Percentiles rank a stretch among this genome's conserved stretches.
Conservation (phyloP, 129 eudicot species). For the Deinandra increscens region DNA sequence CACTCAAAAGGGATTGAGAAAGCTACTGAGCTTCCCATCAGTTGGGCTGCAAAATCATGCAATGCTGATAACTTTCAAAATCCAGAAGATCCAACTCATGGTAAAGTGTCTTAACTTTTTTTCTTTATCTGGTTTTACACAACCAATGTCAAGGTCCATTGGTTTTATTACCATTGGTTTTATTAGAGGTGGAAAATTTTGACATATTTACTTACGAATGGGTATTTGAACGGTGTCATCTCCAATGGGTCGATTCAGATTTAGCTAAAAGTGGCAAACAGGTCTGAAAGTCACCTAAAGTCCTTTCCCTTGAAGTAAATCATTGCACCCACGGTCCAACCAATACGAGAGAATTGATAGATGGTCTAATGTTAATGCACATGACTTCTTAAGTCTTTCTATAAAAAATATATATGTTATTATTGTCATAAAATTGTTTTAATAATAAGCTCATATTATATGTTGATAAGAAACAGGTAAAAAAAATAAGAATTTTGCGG, state of each 20-base stretch:
- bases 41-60: slow-evolving; percentile 37
- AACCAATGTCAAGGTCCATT: not conserved
- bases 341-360: not conserved
- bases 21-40: slow-evolving; percentile 63
- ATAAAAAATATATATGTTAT: not conserved
- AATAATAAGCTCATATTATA: not conserved
- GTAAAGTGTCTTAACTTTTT: slow-evolving; percentile 34
- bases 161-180: slow-evolving; percentile 2
- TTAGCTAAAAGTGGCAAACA: not conserved
- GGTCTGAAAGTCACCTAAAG: not conserved
- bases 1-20: slow-evolving; percentile 80
- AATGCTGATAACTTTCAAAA: slow-evolving; percentile 24
- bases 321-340: not conserved
- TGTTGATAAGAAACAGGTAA: not conserved
- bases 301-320: not conserved
- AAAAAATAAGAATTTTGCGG: not conserved
- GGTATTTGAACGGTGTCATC: too few relatives aligned
- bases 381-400: not conserved
- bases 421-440: not conserved
- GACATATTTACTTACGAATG: not conserved
- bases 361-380: not conserved
- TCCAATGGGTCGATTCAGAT: not conserved
- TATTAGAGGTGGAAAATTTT: not conserved
- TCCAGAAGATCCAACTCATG: slow-evolving; percentile 40
- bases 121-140: not conserved